Conservation (phyloP, 2,329 filamentous ascomycete genomes). For the Aspergillus pseudonomiae region DNA sequence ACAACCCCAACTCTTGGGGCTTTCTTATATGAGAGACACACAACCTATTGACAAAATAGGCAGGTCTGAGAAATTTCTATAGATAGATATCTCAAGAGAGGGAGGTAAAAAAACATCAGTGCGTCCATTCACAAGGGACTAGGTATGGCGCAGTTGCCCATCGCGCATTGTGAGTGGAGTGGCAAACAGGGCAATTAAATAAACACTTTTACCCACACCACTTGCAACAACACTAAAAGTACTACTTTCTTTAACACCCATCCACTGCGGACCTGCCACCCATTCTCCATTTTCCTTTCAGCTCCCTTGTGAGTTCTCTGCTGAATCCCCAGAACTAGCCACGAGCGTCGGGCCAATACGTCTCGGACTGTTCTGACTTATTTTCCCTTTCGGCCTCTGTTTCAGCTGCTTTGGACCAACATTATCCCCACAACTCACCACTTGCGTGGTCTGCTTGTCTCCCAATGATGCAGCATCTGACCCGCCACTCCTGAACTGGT, state of each 20-base stretch:
- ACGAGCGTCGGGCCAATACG: conserved; percentile 5
- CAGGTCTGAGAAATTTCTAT: neutral
- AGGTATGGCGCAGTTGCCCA: neutral
- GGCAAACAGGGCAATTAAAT: conserved; percentile 4
- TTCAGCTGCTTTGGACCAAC: conserved; percentile 18
- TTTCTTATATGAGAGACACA: neutral
- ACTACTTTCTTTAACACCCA: neutral
- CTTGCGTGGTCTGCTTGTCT: conserved; percentile 23
- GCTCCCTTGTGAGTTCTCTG: conserved; percentile 1
- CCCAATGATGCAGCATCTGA: conserved; percentile 32
- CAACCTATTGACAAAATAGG: neutral
- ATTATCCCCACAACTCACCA: conserved; percentile 14
- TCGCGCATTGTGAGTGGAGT: neutral
- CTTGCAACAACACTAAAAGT: neutral
- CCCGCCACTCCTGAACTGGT: conserved; percentile 35
- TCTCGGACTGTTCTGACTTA: neutral
- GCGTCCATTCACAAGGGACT: neutral
- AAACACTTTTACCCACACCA: conserved; percentile 1
- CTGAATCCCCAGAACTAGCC: neutral
- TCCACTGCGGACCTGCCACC: neutral
- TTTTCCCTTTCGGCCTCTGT: conserved; percentile 1
- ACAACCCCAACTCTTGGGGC: neutral
- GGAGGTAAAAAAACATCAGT: neutral
- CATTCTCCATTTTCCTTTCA: conserved; percentile 1
- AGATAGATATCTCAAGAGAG: neutral